Evolutionary conservation across 768 basidiomycete genomes (phyloP).

Genomic region (Lactarius hatsudake): DNA sequence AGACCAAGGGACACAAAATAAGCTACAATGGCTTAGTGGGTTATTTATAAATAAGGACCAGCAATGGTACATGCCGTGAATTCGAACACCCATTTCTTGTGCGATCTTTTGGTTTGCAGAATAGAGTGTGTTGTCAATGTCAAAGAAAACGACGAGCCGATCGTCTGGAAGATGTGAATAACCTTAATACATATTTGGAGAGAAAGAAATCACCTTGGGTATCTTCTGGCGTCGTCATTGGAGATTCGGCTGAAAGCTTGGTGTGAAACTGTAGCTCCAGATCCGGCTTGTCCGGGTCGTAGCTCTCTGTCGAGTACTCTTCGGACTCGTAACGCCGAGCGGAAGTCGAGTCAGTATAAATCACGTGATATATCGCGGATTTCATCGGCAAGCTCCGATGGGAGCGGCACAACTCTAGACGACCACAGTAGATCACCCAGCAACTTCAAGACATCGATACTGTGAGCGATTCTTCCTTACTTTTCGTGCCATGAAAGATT

Average conservation of each 20-base stretch:
- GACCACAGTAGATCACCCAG: slow-evolving; percentile 30
- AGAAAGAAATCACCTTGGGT: slow-evolving; percentile 8
- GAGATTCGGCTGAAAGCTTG: neutral
- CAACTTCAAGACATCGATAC: slow-evolving; percentile 45
- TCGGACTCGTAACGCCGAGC: no score
- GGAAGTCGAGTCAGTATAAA: neutral
- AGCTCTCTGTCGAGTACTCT: no score
- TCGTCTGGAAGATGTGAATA: slow-evolving; percentile 41
- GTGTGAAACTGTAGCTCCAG: no score
- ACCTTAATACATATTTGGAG: no score
- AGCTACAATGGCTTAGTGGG: slow-evolving; percentile 38
- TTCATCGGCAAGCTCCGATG: slow-evolving; percentile 21
- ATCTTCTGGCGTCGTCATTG: slow-evolving; percentile 18
- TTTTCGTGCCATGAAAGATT: neutral
- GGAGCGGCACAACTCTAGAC: slow-evolving; percentile 21
- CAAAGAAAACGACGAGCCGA: slow-evolving; percentile 69
- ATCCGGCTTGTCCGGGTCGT: no score
- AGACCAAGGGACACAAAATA: slow-evolving; percentile 75
- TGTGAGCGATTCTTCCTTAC: slow-evolving; percentile 38
- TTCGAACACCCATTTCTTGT: slow-evolving; percentile 74
- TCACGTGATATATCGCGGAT: slow-evolving; percentile 7
- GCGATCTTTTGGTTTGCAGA: slow-evolving; percentile 72
- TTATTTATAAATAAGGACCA: slow-evolving; percentile 2
- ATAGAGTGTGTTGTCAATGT: slow-evolving; percentile 88
- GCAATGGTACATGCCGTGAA: slow-evolving; percentile 53